Evolutionary conservation across 2,329 filamentous ascomycete species (phyloP).

Genomic region (Phoma sp.): DNA sequence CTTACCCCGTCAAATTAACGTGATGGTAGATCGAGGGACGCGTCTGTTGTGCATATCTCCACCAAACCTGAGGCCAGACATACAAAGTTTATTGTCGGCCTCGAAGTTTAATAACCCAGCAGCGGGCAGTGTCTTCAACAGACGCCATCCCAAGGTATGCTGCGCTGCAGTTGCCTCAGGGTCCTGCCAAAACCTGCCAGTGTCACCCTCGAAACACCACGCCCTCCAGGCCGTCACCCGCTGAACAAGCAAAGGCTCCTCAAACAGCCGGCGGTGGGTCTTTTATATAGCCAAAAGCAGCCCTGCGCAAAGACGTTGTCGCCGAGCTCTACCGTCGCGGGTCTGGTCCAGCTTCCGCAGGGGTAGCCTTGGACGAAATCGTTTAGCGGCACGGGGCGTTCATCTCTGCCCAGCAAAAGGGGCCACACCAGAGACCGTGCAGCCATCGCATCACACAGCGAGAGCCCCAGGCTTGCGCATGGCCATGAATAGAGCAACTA

Average conservation of each 20-base stretch:
- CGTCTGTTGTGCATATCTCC: slow-evolving; percentile 6
- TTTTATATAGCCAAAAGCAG: slow-evolving; percentile 18
- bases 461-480: slow-evolving; percentile 35
- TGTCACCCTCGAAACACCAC: slow-evolving; percentile 7
- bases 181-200: slow-evolving; percentile 9
- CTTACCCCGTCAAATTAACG: not conserved
- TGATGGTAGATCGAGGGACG: not conserved
- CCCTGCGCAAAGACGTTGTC: slow-evolving; percentile 17
- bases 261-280: slow-evolving; percentile 15
- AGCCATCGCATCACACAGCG: slow-evolving; percentile 34
- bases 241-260: slow-evolving; percentile 7
- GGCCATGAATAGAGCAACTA: slow-evolving; percentile 31
- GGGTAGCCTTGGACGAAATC: slow-evolving; percentile 14
- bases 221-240: slow-evolving; percentile 3
- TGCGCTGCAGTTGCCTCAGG: slow-evolving; percentile 6
- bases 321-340: slow-evolving; percentile 21
- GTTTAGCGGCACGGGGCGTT: slow-evolving; percentile 30
- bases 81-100: slow-evolving; percentile 14
- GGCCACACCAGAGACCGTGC: slow-evolving; percentile 40
- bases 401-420: slow-evolving; percentile 38
- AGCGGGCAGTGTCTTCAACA: slow-evolving; percentile 7
- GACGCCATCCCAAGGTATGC: not conserved
- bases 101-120: slow-evolving; percentile 10
- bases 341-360: slow-evolving; percentile 27
- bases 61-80: slow-evolving; percentile 11